Base-by-base conservation (phyloP, 1,284 basidiomycete species). In the Porodaedalea pini region DNA sequence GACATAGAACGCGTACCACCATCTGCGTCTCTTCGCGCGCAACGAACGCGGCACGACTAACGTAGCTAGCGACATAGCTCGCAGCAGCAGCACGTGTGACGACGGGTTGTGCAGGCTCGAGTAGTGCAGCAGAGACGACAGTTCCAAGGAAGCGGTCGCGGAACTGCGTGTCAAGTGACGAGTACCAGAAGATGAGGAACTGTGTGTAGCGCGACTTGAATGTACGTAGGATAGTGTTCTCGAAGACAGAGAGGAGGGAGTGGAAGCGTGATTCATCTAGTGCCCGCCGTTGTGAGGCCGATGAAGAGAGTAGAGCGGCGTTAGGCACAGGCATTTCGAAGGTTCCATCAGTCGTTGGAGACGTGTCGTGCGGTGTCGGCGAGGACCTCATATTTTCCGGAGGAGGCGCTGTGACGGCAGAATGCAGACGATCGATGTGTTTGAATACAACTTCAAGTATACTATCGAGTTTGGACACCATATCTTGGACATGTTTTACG, bases 181-280 rank as follows among this genome's bases (percentile, higher is more conserved):
- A 83, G 68, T 89, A 94, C 87, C 93, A 96, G 78, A 99, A 99
- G 45, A 99, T 68, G 59, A 99, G 79, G 73, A 99, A 99, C 66
- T 99, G 97, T 1, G 94, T 95, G 70, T 99, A 96, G 41, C 96
- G 90, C 0, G 94, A 98, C 69, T 95, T 94, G 76, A 96, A 96
- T 0, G 97, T 99, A 34, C 88, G 90, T 45, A 99, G 82, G 67
- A 99, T 94, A 45, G 88, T 86, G 34, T 93, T 87, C 67, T 96
- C 90, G 68, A 99, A 99, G 63, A 98, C 92, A 63, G 88, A 85
- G 48, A 99, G 83, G 10, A 99, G 84, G 11, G 88, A 84, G 67
- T 92, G 84, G 71, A 98, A 99, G 65, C 91, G 58, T 39, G 58
- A 51, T 52, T 52, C 52, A 11, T 39, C 50, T 6, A 57, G 51